These are phyloP conservation scores for Triadica sebifera DNA, from an alignment of 345 rosid genomes.

Conservation along the genomic window DNA sequence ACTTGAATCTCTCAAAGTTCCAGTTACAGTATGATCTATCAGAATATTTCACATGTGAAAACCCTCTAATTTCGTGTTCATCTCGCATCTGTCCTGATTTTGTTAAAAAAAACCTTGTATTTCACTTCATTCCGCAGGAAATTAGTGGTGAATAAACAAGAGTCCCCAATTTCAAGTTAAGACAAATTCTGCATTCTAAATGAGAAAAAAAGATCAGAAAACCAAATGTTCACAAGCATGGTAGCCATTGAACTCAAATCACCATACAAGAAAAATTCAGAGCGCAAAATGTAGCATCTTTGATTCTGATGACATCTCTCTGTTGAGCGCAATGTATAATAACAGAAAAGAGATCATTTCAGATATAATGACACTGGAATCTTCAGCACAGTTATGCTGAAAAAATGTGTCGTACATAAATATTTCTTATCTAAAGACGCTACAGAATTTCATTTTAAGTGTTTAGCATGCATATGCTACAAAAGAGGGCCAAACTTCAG, in stretches of 20 bases:
- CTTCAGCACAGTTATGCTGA: not conserved
- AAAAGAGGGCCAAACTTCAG: not conserved
- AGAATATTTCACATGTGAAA: not conserved
- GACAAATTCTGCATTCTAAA: not conserved
- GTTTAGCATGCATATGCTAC: not conserved
- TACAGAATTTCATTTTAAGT: not conserved
- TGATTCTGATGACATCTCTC: not conserved
- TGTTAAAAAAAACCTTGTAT: not conserved
- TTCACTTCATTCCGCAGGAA: not conserved
- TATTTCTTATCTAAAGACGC: not conserved
- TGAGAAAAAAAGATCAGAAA: too few relatives aligned
- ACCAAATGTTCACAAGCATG: too few relatives aligned
- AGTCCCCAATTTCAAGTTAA: not conserved
- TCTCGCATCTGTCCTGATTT: not conserved
- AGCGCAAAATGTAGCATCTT: not conserved
- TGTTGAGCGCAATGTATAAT: not conserved
- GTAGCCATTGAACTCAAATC: too few relatives aligned
- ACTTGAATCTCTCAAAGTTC: constrained; percentile 68
- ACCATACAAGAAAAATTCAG: not conserved
- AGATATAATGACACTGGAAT: not conserved
- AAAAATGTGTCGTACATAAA: not conserved
- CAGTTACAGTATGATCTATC: constrained; percentile 47
- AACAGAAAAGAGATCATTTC: not conserved
- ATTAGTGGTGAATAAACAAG: not conserved
- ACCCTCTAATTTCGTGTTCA: not conserved